A percentile compares a stretch with the other conserved stretches of the same genome.
phyloP scores from a whole-genome alignment of 2,329 filamentous ascomycete genomes.

The Rhynchosporium graminicola region DNA sequence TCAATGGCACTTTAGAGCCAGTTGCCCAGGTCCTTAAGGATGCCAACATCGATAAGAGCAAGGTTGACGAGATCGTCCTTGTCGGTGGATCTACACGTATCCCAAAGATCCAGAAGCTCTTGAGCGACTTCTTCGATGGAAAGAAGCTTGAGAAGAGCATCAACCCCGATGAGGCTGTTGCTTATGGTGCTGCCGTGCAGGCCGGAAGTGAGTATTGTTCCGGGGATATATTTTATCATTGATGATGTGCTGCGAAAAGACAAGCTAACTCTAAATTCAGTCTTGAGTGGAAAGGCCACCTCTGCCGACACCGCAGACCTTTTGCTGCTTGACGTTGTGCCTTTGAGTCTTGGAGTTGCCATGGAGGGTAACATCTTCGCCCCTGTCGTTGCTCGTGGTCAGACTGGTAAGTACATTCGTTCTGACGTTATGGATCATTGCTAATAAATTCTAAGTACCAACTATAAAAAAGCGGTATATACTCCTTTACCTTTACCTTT shows the following conservation, averaged over 20 bases:
- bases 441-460: slow-evolving; percentile 49
- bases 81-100: slow-evolving; percentile 99
- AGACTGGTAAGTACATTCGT: slow-evolving; percentile 46
- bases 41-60: slow-evolving; percentile 80
- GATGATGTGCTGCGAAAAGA: no score
- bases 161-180: slow-evolving; percentile 99
- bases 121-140: slow-evolving; percentile 98
- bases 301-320: slow-evolving; percentile 93
- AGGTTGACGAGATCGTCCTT: slow-evolving; percentile 97
- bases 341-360: slow-evolving; percentile 95
- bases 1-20: slow-evolving; percentile 89
- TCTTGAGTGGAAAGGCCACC: slow-evolving; percentile 96
- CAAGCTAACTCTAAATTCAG: no score
- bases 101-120: slow-evolving; percentile 96
- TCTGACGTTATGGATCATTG: no score
- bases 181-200: slow-evolving; percentile 98
- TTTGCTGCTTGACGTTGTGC: slow-evolving; percentile 92
- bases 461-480: slow-evolving; percentile 67
- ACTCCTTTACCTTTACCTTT: no score
- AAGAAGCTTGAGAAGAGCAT: slow-evolving; percentile 99
- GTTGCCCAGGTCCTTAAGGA: slow-evolving; percentile 98
- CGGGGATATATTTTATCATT: no score
- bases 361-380: slow-evolving; percentile 99
- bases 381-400: slow-evolving; percentile 80
- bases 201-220: slow-evolving; percentile 63